Conservation (phyloP, 331 rosid genomes). For the Quercus tomentella region DNA sequence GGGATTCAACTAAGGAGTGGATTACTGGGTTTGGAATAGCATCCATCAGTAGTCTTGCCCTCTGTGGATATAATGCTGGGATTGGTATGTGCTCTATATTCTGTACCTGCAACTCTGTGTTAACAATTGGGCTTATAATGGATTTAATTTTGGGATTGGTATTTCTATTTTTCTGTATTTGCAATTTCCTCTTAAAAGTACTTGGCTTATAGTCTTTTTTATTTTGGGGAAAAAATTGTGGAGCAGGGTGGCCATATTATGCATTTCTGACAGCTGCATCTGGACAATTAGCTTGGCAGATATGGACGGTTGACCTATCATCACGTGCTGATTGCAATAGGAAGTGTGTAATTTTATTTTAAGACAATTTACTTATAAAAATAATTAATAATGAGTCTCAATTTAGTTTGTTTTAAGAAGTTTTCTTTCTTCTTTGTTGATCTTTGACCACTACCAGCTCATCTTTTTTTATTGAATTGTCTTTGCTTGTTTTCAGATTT, state of each 20-base stretch:
- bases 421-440: neutral
- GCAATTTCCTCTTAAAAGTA: neutral
- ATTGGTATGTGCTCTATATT: conserved; percentile 41
- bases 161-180: neutral
- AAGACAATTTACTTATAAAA: no score
- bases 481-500: conserved; percentile 47
- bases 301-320: conserved; percentile 69
- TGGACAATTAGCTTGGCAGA: conserved; percentile 90
- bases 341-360: conserved; percentile 48
- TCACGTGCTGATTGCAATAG: conserved; percentile 74
- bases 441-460: neutral
- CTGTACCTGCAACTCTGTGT: neutral
- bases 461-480: neutral
- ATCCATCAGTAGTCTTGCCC: conserved; percentile 68
- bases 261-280: conserved; percentile 72
- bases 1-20: conserved; percentile 78
- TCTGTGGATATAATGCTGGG: conserved; percentile 74
- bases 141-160: conserved; percentile 80
- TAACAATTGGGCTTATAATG: conserved; percentile 11
- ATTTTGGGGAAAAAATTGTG: conserved; percentile 10
- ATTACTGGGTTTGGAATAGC: conserved; percentile 68
- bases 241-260: conserved; percentile 86
- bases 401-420: neutral
- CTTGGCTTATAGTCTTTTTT: conserved; percentile 6
- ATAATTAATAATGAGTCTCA: neutral